Conservation (phyloP, 192 early-diverging fungal genomes). For the Coemansia sp. region DNA sequence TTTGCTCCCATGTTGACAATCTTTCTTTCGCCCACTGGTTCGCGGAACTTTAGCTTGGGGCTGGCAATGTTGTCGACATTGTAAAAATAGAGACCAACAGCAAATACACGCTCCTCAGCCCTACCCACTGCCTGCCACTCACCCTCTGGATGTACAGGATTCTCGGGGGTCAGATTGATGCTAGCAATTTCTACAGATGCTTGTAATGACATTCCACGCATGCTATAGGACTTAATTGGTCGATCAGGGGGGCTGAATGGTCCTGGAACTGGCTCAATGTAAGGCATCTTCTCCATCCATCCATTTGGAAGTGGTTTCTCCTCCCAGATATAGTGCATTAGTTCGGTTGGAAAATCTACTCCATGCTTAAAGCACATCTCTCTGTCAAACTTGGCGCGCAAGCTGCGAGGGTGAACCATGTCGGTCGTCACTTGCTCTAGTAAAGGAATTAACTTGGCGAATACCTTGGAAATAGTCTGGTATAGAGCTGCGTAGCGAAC, state of each 20-base stretch:
- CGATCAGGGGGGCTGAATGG: conserved; percentile 27
- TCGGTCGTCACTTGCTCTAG: conserved; percentile 54
- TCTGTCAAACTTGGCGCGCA: background rate
- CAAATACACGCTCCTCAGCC: conserved; percentile 55
- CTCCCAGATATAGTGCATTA: background rate
- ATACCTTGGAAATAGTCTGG: too few relatives aligned
- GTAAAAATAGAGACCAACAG: too few relatives aligned
- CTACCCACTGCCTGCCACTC: conserved; percentile 76
- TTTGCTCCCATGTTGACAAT: too few relatives aligned
- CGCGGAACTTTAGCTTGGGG: conserved; percentile 55
- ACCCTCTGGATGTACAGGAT: conserved; percentile 59
- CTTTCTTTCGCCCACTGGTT: background rate
- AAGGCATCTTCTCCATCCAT: background rate
- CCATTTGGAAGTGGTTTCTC: background rate
- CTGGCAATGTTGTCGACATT: too few relatives aligned
- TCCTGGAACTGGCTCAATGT: conserved; percentile 23
- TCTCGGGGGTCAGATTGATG: conserved; percentile 68
- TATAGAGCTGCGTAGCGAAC: too few relatives aligned
- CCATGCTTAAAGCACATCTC: background rate
- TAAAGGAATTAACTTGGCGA: too few relatives aligned
- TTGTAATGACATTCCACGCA: conserved; percentile 34
- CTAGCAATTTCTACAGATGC: conserved; percentile 73
- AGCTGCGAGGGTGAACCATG: background rate
- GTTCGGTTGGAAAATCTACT: background rate
- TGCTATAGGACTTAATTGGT: too few relatives aligned